phyloP scores from a whole-genome alignment of 2,329 filamentous ascomycete genomes.

The Penicillium sp. region DNA sequence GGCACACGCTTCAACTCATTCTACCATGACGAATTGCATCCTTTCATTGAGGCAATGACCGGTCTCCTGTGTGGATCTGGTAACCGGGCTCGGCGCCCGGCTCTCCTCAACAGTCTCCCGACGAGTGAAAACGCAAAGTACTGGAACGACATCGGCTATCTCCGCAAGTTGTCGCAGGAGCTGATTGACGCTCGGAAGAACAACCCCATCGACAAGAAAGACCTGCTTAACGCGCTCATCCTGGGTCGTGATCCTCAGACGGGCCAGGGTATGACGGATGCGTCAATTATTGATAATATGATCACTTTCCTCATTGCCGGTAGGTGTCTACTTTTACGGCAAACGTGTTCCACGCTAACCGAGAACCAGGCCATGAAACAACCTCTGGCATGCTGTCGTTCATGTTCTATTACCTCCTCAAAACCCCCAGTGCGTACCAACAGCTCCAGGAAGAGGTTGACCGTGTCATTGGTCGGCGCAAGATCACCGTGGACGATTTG shows the following conservation, averaged over 20 bases:
- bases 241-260: conserved; percentile 66
- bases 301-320: conserved; percentile 70
- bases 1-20: conserved; percentile 72
- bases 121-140: conserved; percentile 33
- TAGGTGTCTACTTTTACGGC: conserved; percentile 13
- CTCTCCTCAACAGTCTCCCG: conserved; percentile 47
- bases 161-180: conserved; percentile 58
- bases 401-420: conserved; percentile 62
- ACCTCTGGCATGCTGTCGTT: conserved; percentile 68
- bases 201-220: conserved; percentile 59
- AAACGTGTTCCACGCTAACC: not conserved
- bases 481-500: conserved; percentile 61
- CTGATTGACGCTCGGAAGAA: conserved; percentile 59
- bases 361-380: conserved; percentile 62
- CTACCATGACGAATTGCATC: conserved; percentile 67
- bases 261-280: conserved; percentile 62
- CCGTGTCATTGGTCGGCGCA: conserved; percentile 57
- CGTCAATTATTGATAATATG: conserved; percentile 66
- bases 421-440: conserved; percentile 59
- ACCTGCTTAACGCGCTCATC: conserved; percentile 69
- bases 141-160: conserved; percentile 36
- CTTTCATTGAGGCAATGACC: conserved; percentile 67
- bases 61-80: conserved; percentile 60
- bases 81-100: conserved; percentile 49
- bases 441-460: conserved; percentile 69